Evolutionary conservation across 139 green algal genomes (phyloP).

Genomic region (Micractinium sp.): DNA sequence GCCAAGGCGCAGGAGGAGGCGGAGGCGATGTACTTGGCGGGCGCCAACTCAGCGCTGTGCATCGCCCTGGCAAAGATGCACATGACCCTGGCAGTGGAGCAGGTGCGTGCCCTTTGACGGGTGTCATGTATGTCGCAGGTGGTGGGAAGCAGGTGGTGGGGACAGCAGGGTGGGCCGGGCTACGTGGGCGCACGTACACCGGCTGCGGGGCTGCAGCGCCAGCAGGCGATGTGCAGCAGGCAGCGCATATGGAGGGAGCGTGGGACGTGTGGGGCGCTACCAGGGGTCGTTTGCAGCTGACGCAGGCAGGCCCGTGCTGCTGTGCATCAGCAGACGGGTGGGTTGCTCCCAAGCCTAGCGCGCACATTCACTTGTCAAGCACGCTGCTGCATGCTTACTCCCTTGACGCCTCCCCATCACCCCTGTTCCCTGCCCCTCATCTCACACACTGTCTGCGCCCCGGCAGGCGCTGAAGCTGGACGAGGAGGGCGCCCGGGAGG

Average conservation of each 20-base stretch:
- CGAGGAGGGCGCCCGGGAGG: neutral
- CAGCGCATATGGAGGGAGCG: no score
- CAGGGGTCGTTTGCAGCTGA: neutral
- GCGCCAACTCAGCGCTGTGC: slow-evolving; percentile 10
- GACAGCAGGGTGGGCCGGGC: neutral
- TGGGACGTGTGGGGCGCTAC: no score
- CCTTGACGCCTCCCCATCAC: neutral
- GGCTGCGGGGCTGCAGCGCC: neutral
- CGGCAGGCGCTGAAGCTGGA: slow-evolving; percentile 19
- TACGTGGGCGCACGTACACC: neutral
- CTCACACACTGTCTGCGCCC: neutral
- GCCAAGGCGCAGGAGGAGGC: slow-evolving; percentile 26
- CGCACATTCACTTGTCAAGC: neutral
- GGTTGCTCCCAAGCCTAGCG: no score
- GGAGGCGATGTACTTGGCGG: slow-evolving; percentile 2
- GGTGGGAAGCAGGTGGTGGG: neutral
- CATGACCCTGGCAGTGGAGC: slow-evolving; percentile 28
- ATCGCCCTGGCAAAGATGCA: slow-evolving; percentile 34
- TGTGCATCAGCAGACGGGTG: neutral
- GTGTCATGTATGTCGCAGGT: no score
- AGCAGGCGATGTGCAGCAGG: no score
- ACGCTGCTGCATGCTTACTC: neutral
- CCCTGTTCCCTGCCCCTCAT: neutral
- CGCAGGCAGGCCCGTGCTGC: neutral
- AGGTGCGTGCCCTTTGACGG: neutral